phyloP scores from a whole-genome alignment of 192 early-diverging fungal genomes.

The Gigaspora rosea region DNA sequence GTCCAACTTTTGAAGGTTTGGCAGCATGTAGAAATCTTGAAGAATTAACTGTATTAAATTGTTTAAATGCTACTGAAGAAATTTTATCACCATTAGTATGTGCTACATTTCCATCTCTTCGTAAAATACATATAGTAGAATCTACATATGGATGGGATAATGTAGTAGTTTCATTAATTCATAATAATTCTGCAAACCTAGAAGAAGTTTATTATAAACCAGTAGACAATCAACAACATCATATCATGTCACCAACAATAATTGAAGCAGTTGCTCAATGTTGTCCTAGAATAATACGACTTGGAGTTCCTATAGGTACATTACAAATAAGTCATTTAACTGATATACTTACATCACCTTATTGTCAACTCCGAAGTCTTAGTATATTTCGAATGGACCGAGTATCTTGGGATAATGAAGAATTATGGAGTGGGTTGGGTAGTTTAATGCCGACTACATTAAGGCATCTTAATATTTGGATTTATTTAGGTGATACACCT shows the following conservation, averaged over 20 bases:
- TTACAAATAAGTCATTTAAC: slow-evolving; percentile 9
- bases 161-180: slow-evolving; percentile 23
- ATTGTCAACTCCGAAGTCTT: slow-evolving; percentile 20
- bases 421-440: slow-evolving; percentile 15
- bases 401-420: slow-evolving; percentile 6
- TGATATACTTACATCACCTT: not conserved
- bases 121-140: slow-evolving; percentile 30
- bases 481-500: slow-evolving; percentile 14
- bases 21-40: slow-evolving; percentile 12
- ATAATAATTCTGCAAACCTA: slow-evolving; percentile 15
- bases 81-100: slow-evolving; percentile 4
- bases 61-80: slow-evolving; percentile 17
- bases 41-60: slow-evolving; percentile 20
- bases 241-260: not conserved
- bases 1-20: slow-evolving; percentile 10
- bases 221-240: not conserved
- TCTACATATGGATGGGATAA: slow-evolving; percentile 30
- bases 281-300: slow-evolving; percentile 7
- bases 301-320: slow-evolving; percentile 20
- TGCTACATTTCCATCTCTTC: slow-evolving; percentile 21
- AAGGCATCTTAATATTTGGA: slow-evolving; percentile 29
- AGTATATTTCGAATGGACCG: slow-evolving; percentile 25
- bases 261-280: slow-evolving; percentile 15
- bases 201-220: slow-evolving; percentile 32
- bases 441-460: slow-evolving; percentile 19